Percentiles rank a stretch among this genome's conserved stretches.
phyloP scores from a whole-genome alignment of 2,329 filamentous ascomycete genomes.

The Beauveria australis region DNA sequence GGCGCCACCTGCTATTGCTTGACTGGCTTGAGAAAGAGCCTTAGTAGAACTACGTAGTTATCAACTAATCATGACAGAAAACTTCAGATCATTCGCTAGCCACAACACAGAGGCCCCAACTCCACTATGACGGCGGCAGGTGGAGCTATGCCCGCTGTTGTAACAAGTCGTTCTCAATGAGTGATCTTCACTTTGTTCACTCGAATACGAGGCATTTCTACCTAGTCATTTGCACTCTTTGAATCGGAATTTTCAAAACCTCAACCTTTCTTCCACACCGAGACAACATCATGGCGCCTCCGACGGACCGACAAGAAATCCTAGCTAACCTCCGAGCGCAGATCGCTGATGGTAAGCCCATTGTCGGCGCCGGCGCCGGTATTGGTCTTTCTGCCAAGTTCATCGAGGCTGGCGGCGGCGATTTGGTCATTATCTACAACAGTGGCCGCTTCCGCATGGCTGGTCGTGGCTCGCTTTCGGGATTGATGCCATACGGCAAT shows the following conservation, averaged over 20 bases:
- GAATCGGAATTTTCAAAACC: background rate
- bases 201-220: background rate
- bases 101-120: background rate
- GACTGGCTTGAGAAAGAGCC: background rate
- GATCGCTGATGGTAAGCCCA: conserved; percentile 46
- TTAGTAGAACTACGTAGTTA: background rate
- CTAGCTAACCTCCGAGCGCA: conserved; percentile 44
- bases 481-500: conserved; percentile 63
- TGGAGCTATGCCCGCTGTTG: background rate
- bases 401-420: conserved; percentile 58
- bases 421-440: conserved; percentile 67
- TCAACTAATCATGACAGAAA: background rate
- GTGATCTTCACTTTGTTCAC: background rate
- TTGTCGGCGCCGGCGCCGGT: conserved; percentile 62
- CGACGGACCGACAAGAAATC: conserved; percentile 47
- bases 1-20: background rate
- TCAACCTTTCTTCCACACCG: background rate
- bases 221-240: background rate
- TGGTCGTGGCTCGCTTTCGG: conserved; percentile 59
- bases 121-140: conserved; percentile 1
- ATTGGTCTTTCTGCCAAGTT: conserved; percentile 65
- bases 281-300: conserved; percentile 40
- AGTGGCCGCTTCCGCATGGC: conserved; percentile 67
- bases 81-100: background rate
- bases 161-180: background rate